Evolutionary conservation across 306 rosid species (phyloP), one percentile per base, ranked within the genome.

Genomic region (Pterocarpus macrocarpus): DNA sequence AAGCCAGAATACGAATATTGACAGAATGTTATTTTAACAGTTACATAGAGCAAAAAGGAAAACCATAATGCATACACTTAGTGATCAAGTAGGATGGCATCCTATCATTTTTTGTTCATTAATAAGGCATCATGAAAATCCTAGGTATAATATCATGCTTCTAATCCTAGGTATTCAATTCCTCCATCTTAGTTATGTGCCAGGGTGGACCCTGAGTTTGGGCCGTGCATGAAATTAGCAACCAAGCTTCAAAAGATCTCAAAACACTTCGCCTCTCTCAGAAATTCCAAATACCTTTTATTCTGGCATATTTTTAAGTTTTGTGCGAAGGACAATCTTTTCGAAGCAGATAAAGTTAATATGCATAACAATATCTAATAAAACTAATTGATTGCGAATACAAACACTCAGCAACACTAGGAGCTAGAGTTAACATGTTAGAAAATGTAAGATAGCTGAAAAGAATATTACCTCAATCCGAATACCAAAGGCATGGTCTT

Each of bases 401-500:
- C 53, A 64, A 76, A 72, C 50, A 69, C 75, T 73, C 75, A 77
- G 49, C 34, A 76, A 71, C 10, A 76, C 62, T 13, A 13, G 72
- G 50, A 79, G 50, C 76, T 64, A 36, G 32, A 52, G 71, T 70
- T 53, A 52, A 70, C 69, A 77, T 69, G 57, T 75, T 50, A 65
- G 69, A 62, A 67, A 34, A 36, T 73, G 83, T 39, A 64, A 80
- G 39, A 66, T 32, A 76, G 67, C 43, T 41, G 36, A 73, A 75
- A 82, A 47, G 62, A 58, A 79, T 32, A 61, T 52, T 80, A 95
- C 99, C 93, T 95, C 99, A 83, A 95, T 91, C 63, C 99, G 90
- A 84, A 95, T 95, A 59, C 99, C 98, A 35, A 95, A 95, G 41
- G 97, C 86, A 77, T 95, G 91, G 79, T 95, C 99, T 87, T 95